phyloP scores from a whole-genome alignment of 192 early-diverging fungal genomes.

The Kappamyces sp. region DNA sequence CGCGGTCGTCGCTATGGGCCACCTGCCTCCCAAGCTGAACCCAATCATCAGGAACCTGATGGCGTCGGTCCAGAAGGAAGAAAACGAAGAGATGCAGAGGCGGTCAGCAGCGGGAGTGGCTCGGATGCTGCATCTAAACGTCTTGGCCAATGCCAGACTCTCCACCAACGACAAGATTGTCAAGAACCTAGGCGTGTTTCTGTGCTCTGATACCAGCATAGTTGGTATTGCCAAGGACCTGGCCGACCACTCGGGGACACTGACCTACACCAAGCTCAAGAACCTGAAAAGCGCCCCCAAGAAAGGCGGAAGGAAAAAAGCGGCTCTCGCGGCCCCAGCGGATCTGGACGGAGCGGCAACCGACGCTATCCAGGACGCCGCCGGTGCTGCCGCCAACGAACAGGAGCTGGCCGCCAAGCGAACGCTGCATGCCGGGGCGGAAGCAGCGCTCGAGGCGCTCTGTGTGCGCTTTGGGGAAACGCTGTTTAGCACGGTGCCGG shows the following conservation, averaged over 20 bases:
- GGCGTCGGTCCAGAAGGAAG: slow-evolving; percentile 71
- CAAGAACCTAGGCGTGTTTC: slow-evolving; percentile 76
- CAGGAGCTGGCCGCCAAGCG: neutral
- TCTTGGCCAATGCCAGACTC: slow-evolving; percentile 37
- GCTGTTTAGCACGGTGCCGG: slow-evolving; percentile 66
- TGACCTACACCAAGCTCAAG: slow-evolving; percentile 22
- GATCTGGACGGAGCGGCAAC: slow-evolving; percentile 18
- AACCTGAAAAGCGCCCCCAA: slow-evolving; percentile 21
- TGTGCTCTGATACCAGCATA: slow-evolving; percentile 70
- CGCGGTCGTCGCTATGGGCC: slow-evolving; percentile 71
- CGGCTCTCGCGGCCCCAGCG: slow-evolving; percentile 7
- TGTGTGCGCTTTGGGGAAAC: slow-evolving; percentile 59
- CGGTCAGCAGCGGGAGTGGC: slow-evolving; percentile 51
- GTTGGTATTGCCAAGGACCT: slow-evolving; percentile 18
- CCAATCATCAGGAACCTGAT: slow-evolving; percentile 81
- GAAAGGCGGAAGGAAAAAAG: slow-evolving; percentile 25
- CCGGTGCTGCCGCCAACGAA: slow-evolving; percentile 12
- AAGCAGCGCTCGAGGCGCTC: slow-evolving; percentile 46
- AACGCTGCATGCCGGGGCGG: slow-evolving; percentile 31
- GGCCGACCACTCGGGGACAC: slow-evolving; percentile 14
- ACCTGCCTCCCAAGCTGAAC: slow-evolving; percentile 75
- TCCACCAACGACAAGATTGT: slow-evolving; percentile 74
- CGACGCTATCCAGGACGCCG: slow-evolving; percentile 14
- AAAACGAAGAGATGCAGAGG: slow-evolving; percentile 46
- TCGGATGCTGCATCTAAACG: slow-evolving; percentile 55